Percentiles rank a stretch among this genome's conserved stretches.
Evolutionary conservation across 2,329 filamentous ascomycete species (phyloP).

Genomic region (Chlorencoelia australis): DNA sequence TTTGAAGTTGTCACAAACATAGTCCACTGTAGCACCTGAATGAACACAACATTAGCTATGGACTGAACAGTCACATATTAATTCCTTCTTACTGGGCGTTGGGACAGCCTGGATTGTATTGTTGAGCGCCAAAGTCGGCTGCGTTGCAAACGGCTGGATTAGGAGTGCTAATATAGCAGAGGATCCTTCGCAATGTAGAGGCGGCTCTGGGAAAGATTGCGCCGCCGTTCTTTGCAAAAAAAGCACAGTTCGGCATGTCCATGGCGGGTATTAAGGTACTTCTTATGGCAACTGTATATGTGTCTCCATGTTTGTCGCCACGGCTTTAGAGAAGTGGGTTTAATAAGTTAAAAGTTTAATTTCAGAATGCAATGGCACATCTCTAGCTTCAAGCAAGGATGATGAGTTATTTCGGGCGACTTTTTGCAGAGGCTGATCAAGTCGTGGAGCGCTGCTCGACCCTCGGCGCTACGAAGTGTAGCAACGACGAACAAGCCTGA

Average conservation of each 20-base stretch:
- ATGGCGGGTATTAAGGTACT: conserved; percentile 5
- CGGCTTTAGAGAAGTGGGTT: conserved; percentile 11
- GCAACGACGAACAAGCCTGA: conserved; percentile 15
- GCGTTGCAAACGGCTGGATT: neutral
- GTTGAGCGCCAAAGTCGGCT: neutral
- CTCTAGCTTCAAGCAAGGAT: conserved; percentile 17
- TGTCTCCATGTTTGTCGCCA: conserved; percentile 5
- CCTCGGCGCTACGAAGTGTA: conserved; percentile 16
- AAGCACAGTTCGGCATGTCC: conserved; percentile 10
- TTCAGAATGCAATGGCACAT: conserved; percentile 12
- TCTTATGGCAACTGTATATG: conserved; percentile 11
- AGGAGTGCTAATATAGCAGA: neutral
- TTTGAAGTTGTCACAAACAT: neutral
- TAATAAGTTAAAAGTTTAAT: conserved; percentile 7
- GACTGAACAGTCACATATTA: neutral
- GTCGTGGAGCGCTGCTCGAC: conserved; percentile 13
- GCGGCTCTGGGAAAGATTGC: neutral
- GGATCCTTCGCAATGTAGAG: neutral
- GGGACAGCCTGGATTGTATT: neutral
- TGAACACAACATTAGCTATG: neutral
- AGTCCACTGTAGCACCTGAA: neutral
- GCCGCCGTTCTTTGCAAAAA: conserved; percentile 7
- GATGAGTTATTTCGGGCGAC: conserved; percentile 12
- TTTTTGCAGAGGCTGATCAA: conserved; percentile 16
- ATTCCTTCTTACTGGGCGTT: neutral